These are phyloP conservation scores for Penicillium sp. DNA, from an alignment of 2,329 filamentous ascomycete species.

Conservation along the genomic window DNA sequence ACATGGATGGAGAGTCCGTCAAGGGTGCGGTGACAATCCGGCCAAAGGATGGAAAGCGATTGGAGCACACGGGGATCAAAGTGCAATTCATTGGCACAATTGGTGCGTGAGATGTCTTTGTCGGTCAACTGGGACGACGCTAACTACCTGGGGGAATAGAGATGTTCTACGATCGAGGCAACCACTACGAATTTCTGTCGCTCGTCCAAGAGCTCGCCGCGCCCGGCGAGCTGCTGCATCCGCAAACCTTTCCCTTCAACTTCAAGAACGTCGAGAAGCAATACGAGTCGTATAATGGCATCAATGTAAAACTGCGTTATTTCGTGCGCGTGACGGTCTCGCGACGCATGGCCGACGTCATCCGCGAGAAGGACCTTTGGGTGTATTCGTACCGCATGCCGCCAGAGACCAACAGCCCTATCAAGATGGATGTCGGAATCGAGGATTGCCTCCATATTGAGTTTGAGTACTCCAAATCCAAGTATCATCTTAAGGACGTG, in stretches of 20 bases:
- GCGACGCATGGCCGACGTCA: conserved; percentile 94
- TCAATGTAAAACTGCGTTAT: conserved; percentile 99
- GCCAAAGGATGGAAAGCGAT: conserved; percentile 95
- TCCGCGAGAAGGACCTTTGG: conserved; percentile 99
- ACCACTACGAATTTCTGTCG: conserved; percentile 98
- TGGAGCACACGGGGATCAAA: conserved; percentile 99
- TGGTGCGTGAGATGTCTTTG: conserved; percentile 51
- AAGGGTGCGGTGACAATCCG: conserved; percentile 94
- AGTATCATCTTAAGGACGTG: conserved; percentile 98
- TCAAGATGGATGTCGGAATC: conserved; percentile 99
- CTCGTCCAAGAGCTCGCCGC: conserved; percentile 96
- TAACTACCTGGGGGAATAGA: conserved; percentile 57
- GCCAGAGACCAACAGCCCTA: conserved; percentile 95
- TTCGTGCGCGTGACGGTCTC: conserved; percentile 97
- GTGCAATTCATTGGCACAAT: conserved; percentile 99
- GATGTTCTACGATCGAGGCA: conserved; percentile 99
- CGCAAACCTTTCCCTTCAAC: conserved; percentile 98
- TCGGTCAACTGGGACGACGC: neutral
- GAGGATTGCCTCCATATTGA: conserved; percentile 99
- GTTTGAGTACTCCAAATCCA: conserved; percentile 99
- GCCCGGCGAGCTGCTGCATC: conserved; percentile 96
- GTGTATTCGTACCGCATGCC: conserved; percentile 98
- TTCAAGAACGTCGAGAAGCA: conserved; percentile 99
- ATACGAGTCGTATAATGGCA: conserved; percentile 99
- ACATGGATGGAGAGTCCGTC: conserved; percentile 97